These are phyloP conservation scores for Emmonsia crescens DNA, from an alignment of 2,329 filamentous ascomycete species.

Conservation along the genomic window DNA sequence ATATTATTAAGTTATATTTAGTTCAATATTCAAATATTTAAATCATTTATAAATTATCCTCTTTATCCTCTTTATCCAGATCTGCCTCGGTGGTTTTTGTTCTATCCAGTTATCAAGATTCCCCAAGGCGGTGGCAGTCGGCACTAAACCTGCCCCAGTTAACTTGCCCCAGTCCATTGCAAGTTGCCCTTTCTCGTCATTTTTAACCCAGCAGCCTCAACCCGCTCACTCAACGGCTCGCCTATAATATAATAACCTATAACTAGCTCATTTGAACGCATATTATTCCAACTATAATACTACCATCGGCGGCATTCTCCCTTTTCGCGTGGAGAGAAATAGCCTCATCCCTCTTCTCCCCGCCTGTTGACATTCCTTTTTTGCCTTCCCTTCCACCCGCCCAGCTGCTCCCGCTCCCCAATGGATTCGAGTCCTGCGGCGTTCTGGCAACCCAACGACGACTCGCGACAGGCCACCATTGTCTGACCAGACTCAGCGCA, in stretches of 20 bases:
- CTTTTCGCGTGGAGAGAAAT: slow-evolving; percentile 4
- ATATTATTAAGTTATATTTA: too few relatives aligned
- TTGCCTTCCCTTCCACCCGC: neutral
- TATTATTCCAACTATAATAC: neutral
- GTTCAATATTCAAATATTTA: too few relatives aligned
- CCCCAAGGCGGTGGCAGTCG: neutral
- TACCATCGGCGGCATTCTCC: neutral
- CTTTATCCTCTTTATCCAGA: too few relatives aligned
- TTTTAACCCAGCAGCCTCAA: neutral
- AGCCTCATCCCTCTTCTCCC: neutral
- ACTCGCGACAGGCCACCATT: neutral
- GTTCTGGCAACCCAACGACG: slow-evolving; percentile 1
- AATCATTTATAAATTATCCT: too few relatives aligned
- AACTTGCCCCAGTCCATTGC: neutral
- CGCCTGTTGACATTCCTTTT: neutral
- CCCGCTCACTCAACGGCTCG: neutral
- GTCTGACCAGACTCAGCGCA: neutral
- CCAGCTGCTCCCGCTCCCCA: slow-evolving; percentile 1
- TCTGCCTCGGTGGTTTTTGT: too few relatives aligned
- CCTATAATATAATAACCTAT: too few relatives aligned
- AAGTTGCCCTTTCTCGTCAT: neutral
- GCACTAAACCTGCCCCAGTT: neutral
- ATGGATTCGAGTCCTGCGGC: slow-evolving; percentile 2
- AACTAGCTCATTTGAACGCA: neutral
- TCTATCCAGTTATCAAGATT: too few relatives aligned